A percentile compares a stretch with the other conserved stretches of the same genome.
Conservation (phyloP, 2,329 filamentous ascomycete genomes). For the Penicillium corylophilum region DNA sequence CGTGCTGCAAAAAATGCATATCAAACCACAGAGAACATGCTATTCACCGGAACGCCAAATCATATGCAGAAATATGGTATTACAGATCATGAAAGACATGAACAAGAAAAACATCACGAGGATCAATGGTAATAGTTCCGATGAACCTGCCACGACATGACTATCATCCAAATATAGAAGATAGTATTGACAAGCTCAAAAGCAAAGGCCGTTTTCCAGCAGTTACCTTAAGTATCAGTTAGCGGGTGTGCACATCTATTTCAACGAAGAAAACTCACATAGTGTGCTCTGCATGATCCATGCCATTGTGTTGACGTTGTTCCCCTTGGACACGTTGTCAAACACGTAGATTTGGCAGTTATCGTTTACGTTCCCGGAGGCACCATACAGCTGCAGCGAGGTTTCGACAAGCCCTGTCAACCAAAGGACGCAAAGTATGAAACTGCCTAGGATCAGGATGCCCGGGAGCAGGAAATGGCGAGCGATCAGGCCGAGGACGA, state of each 20-base stretch:
- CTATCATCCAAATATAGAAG: constrained; percentile 67
- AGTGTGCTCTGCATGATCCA: constrained; percentile 64
- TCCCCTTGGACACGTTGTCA: constrained; percentile 46
- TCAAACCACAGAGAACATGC: neutral
- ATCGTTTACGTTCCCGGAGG: constrained; percentile 55
- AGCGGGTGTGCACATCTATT: constrained; percentile 1
- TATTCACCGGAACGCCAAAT: constrained; percentile 9
- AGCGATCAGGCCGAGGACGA: constrained; percentile 57
- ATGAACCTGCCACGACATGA: constrained; percentile 59
- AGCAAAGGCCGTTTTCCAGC: constrained; percentile 63
- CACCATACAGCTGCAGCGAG: constrained; percentile 60
- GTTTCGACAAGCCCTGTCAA: constrained; percentile 64
- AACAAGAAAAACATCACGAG: neutral
- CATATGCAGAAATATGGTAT: constrained; percentile 13
- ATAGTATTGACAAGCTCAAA: constrained; percentile 63
- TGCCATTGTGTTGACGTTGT: constrained; percentile 57
- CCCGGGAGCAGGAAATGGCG: constrained; percentile 59
- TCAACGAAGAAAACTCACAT: constrained; percentile 45
- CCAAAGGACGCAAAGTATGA: constrained; percentile 62
- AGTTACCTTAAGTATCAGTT: constrained; percentile 46
- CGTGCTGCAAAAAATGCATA: neutral
- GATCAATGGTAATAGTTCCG: constrained; percentile 31
- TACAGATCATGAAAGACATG: constrained; percentile 4
- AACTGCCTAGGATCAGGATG: constrained; percentile 59
- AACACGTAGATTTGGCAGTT: constrained; percentile 60